A percentile compares a stretch with the other conserved stretches of the same genome.
phyloP scores from a whole-genome alignment of 495 filamentous ascomycete genomes.

The Podospora pseudoanserina region DNA sequence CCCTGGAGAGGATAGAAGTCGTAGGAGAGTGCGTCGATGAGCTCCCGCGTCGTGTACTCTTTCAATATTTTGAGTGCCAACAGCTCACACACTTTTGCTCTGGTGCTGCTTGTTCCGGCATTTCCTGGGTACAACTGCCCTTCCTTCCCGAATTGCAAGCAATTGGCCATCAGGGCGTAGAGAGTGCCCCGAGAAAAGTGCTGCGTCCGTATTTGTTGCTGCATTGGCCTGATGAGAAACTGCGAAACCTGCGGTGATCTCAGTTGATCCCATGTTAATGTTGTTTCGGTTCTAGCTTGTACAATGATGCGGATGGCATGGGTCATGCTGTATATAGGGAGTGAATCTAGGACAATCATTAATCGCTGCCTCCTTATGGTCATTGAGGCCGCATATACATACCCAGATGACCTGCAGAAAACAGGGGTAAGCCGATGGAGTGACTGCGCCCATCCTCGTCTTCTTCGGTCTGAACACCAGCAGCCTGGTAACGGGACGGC shows the following conservation, averaged over 20 bases:
- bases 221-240: constrained; percentile 87
- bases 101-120: constrained; percentile 72
- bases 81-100: constrained; percentile 84
- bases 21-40: constrained; percentile 89
- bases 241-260: constrained; percentile 91
- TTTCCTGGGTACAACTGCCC: constrained; percentile 74
- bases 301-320: constrained; percentile 83
- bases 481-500: constrained; percentile 23
- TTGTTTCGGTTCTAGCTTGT: constrained; percentile 79
- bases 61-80: constrained; percentile 86
- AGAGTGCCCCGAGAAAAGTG: constrained; percentile 82
- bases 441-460: constrained; percentile 53
- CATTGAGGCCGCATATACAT: constrained; percentile 21
- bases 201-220: constrained; percentile 71
- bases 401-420: constrained; percentile 80
- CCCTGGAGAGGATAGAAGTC: constrained; percentile 92
- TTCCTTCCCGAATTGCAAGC: constrained; percentile 88
- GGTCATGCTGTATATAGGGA: constrained; percentile 86
- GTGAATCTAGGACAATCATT: constrained; percentile 32
- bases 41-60: constrained; percentile 81
- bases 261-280: constrained; percentile 91
- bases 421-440: constrained; percentile 70
- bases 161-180: constrained; percentile 89
- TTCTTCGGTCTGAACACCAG: constrained; percentile 28
- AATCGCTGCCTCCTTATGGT: background rate